A percentile compares a stretch with the other conserved stretches of the same genome.
phyloP scores from a whole-genome alignment of 176 grass and related monocot genomes.

The Zizania latifolia region DNA sequence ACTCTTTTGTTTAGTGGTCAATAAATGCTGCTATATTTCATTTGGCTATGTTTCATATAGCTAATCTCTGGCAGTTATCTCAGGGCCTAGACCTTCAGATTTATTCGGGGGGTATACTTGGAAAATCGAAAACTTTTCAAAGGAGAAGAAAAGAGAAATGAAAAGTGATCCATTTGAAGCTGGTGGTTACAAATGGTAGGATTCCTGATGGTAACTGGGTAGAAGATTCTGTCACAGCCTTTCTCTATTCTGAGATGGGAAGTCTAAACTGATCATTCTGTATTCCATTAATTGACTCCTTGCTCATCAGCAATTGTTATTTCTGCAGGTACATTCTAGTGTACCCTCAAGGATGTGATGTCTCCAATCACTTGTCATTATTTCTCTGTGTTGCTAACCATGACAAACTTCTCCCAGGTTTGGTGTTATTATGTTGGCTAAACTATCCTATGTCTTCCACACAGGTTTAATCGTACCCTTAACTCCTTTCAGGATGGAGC shows the following conservation, averaged over 20 bases:
- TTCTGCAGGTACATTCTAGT: conserved; percentile 90
- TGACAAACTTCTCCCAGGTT: conserved; percentile 93
- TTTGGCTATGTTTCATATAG: too few relatives aligned
- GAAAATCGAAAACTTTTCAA: conserved; percentile 91
- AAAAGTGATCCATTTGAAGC: conserved; percentile 48
- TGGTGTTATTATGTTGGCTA: conserved; percentile 25
- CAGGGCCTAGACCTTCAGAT: conserved; percentile 71
- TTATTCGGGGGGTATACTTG: conserved; percentile 77
- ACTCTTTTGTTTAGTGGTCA: conserved; percentile 20
- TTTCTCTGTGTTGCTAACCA: conserved; percentile 98
- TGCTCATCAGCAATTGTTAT: conserved; percentile 29
- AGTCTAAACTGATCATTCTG: conserved; percentile 3
- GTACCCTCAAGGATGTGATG: conserved; percentile 97
- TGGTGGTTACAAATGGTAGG: background rate
- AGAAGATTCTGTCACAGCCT: background rate
- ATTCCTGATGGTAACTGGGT: background rate
- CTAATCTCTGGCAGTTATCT: conserved; percentile 27
- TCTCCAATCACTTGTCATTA: conserved; percentile 89
- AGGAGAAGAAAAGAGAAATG: conserved; percentile 89
- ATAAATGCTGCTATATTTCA: conserved; percentile 5
- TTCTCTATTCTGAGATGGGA: background rate
- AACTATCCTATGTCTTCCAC: conserved; percentile 7
- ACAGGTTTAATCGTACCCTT: background rate
- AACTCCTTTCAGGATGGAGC: conserved; percentile 71
- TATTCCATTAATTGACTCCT: background rate